phyloP scores from a whole-genome alignment of 345 rosid species.

The Eucalyptus curtisii region DNA sequence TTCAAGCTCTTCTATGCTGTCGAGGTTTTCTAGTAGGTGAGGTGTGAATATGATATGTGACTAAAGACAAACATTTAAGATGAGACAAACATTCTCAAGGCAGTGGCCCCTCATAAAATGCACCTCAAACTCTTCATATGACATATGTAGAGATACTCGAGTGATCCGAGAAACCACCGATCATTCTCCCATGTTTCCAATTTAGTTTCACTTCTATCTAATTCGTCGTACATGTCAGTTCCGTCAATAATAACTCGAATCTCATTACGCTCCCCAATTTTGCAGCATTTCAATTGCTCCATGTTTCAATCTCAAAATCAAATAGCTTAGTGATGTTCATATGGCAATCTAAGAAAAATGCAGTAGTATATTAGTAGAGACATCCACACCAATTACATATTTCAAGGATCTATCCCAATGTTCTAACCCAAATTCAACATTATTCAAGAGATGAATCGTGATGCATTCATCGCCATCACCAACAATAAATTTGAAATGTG shows the following conservation, averaged over 20 bases:
- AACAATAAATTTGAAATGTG: background rate
- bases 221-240: background rate
- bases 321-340: background rate
- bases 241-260: background rate
- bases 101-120: background rate
- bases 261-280: background rate
- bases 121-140: background rate
- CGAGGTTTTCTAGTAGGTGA: background rate
- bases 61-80: background rate
- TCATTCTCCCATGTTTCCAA: background rate
- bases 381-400: background rate
- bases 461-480: background rate
- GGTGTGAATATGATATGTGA: background rate
- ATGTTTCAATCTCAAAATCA: background rate
- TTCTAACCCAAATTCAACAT: background rate
- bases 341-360: background rate
- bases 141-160: background rate
- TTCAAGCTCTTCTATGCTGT: background rate
- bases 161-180: background rate
- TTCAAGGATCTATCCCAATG: background rate
- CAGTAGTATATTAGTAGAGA: background rate
- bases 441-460: accelerated
- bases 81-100: background rate
- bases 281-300: background rate
- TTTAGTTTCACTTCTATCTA: background rate